A percentile compares a stretch with the other conserved stretches of the same genome.
Evolutionary conservation across 2,329 filamentous ascomycete genomes (phyloP).

Genomic region (Trichoderma endophyticum): DNA sequence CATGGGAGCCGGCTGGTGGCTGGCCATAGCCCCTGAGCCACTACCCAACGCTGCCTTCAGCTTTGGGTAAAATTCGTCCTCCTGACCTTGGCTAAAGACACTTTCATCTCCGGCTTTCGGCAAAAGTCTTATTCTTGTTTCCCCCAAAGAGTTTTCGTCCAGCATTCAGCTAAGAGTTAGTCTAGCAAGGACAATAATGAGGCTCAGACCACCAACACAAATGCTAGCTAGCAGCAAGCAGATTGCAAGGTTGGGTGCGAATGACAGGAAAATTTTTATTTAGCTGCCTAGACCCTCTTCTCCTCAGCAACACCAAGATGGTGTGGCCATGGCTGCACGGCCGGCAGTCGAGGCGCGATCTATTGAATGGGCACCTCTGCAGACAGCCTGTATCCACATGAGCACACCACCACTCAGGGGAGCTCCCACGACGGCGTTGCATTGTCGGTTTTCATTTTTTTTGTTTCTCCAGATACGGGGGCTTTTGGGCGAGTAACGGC

Average conservation of each 20-base stretch:
- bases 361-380: conserved; percentile 5
- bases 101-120: neutral
- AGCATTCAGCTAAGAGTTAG: neutral
- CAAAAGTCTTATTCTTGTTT: neutral
- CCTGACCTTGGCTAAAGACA: conserved; percentile 7
- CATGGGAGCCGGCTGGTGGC: neutral
- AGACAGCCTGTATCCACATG: neutral
- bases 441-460: conserved; percentile 4
- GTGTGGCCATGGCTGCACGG: conserved; percentile 9
- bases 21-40: conserved; percentile 2
- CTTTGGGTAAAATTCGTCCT: neutral
- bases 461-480: neutral
- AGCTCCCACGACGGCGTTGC: neutral
- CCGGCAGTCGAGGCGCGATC: conserved; percentile 17
- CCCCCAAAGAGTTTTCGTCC: neutral
- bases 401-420: neutral
- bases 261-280: conserved; percentile 18
- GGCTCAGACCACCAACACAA: conserved; percentile 10
- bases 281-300: conserved; percentile 18
- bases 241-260: conserved; percentile 1
- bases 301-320: conserved; percentile 12
- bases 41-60: neutral
- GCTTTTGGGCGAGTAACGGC: neutral
- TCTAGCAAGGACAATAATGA: neutral
- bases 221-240: neutral